These are phyloP conservation scores for Coniochaeta hoffmannii DNA, from an alignment of 2,329 filamentous ascomycete genomes.

Conservation along the genomic window DNA sequence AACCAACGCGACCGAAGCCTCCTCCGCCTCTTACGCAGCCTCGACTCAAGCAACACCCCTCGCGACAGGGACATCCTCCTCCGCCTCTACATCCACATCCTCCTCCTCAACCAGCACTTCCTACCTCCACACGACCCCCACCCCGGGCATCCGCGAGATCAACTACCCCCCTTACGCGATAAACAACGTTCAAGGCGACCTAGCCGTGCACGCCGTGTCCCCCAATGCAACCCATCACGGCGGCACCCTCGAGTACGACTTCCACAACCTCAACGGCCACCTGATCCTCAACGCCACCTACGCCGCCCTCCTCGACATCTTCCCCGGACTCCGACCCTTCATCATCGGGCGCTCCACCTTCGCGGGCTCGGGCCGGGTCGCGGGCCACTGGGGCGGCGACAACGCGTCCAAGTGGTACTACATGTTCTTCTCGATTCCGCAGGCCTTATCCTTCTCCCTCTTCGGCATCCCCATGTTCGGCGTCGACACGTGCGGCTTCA, in stretches of 20 bases:
- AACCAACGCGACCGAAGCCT: conserved; percentile 61
- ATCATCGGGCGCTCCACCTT: conserved; percentile 79
- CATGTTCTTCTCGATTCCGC: conserved; percentile 71
- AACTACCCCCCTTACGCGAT: conserved; percentile 72
- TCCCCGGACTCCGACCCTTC: conserved; percentile 66
- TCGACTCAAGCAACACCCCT: conserved; percentile 20
- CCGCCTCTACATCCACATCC: neutral
- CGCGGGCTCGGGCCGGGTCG: conserved; percentile 65
- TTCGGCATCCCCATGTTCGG: conserved; percentile 76
- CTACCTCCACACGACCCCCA: conserved; percentile 53
- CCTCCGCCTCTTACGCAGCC: conserved; percentile 46
- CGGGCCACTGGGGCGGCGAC: conserved; percentile 78
- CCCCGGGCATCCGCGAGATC: conserved; percentile 56
- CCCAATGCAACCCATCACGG: conserved; percentile 73
- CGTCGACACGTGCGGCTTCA: conserved; percentile 63
- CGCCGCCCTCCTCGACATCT: conserved; percentile 55
- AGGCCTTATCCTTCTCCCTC: conserved; percentile 66
- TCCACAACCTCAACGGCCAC: conserved; percentile 73
- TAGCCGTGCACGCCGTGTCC: conserved; percentile 64
- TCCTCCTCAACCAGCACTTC: conserved; percentile 20
- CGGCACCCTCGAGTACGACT: conserved; percentile 68
- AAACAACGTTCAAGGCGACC: conserved; percentile 64
- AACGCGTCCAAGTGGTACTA: conserved; percentile 64
- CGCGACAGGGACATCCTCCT: neutral
- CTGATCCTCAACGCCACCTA: conserved; percentile 74